phyloP scores from a whole-genome alignment of 208 protist species.

The Trypanosoma scelopori region DNA sequence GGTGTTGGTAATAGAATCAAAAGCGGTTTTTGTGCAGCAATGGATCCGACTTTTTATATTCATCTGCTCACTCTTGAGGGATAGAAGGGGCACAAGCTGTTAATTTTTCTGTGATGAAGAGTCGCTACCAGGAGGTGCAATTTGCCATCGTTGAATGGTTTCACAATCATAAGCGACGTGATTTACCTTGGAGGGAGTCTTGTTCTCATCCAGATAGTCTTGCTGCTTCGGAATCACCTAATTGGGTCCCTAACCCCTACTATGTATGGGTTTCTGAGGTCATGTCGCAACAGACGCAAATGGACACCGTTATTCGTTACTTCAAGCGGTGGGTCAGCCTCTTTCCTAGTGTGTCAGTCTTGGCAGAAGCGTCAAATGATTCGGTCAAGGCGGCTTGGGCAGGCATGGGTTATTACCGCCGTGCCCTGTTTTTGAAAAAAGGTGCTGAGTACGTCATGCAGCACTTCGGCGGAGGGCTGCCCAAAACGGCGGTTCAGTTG shows the following conservation, averaged over 20 bases:
- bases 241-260: slow-evolving; percentile 64
- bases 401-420: slow-evolving; percentile 94
- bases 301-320: slow-evolving; percentile 91
- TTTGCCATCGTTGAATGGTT: slow-evolving; percentile 45
- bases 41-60: slow-evolving; percentile 1
- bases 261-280: slow-evolving; percentile 94
- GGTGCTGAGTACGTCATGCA: slow-evolving; percentile 83
- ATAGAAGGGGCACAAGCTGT: not conserved
- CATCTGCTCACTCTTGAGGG: slow-evolving; percentile 8
- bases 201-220: not conserved
- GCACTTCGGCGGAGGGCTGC: slow-evolving; percentile 38
- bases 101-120: slow-evolving; percentile 17
- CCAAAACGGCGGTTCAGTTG: slow-evolving; percentile 45
- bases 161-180: slow-evolving; percentile 35
- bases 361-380: slow-evolving; percentile 80
- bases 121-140: slow-evolving; percentile 22
- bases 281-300: slow-evolving; percentile 95
- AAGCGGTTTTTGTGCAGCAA: not conserved
- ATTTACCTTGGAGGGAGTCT: slow-evolving; percentile 62
- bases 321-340: slow-evolving; percentile 83
- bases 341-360: slow-evolving; percentile 79
- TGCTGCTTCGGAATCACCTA: not conserved
- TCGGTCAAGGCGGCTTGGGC: slow-evolving; percentile 88
- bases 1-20: not conserved
- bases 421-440: slow-evolving; percentile 82